Percentiles rank a stretch among this genome's conserved stretches.
Evolutionary conservation across 345 rosid genomes (phyloP).

Genomic region (Pistacia atlantica): DNA sequence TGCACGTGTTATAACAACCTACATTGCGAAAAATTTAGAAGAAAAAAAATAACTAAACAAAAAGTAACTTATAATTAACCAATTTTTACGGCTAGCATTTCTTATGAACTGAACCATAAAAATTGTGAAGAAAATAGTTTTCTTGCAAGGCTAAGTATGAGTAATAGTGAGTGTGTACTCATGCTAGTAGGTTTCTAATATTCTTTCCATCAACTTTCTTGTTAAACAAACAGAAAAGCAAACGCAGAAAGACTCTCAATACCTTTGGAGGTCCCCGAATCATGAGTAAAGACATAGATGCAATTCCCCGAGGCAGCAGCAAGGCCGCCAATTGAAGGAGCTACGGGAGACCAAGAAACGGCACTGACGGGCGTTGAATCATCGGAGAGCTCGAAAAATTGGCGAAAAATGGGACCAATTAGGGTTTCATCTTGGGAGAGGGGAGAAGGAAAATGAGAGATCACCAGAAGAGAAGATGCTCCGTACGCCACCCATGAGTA

Average conservation of each 20-base stretch:
- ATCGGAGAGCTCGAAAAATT: constrained; percentile 68
- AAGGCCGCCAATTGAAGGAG: constrained; percentile 76
- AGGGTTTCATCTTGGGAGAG: constrained; percentile 57
- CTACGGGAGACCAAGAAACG: constrained; percentile 78
- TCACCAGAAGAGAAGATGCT: constrained; percentile 82
- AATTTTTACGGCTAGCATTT: neutral
- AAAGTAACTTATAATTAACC: neutral
- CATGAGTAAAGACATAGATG: constrained; percentile 52
- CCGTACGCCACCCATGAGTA: constrained; percentile 96
- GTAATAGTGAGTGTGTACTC: neutral
- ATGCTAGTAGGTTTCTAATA: neutral
- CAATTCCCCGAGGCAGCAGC: constrained; percentile 71
- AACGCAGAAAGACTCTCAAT: neutral
- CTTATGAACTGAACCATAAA: neutral
- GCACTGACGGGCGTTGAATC: constrained; percentile 50
- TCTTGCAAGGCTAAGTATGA: neutral
- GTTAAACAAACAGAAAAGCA: neutral
- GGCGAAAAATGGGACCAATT: constrained; percentile 73
- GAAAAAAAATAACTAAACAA: neutral
- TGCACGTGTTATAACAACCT: neutral
- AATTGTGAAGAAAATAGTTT: neutral
- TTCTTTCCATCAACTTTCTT: constrained; percentile 4
- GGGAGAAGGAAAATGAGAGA: constrained; percentile 91
- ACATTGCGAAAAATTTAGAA: neutral
- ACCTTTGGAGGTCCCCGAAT: constrained; percentile 53